Evolutionary conservation across 2,329 filamentous ascomycete genomes (phyloP).

Genomic region (Aspergillus proliferans): DNA sequence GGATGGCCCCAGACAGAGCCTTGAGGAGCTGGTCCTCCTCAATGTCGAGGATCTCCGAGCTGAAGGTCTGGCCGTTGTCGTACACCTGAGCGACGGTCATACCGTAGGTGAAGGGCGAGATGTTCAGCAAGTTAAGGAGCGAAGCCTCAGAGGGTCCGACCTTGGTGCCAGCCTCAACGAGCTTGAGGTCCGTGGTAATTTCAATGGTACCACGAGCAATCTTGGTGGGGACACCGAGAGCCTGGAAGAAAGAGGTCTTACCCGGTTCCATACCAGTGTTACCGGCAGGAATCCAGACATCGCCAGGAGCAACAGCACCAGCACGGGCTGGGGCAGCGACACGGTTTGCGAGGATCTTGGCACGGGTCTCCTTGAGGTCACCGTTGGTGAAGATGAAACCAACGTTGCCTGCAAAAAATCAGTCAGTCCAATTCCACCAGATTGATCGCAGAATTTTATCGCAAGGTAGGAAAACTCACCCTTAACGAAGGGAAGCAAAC

Average conservation of each 20-base stretch:
- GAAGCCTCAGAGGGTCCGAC: conserved; percentile 98
- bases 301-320: conserved; percentile 85
- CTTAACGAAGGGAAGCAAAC: conserved; percentile 89
- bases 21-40: conserved; percentile 89
- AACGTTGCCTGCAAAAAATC: conserved; percentile 63
- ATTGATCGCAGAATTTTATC: background rate
- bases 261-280: conserved; percentile 99
- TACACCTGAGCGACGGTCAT: conserved; percentile 96
- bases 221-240: conserved; percentile 99
- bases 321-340: conserved; percentile 96
- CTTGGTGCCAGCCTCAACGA: conserved; percentile 86
- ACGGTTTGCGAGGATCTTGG: conserved; percentile 94
- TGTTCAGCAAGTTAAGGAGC: conserved; percentile 99
- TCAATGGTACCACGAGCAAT: conserved; percentile 99
- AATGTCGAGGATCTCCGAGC: conserved; percentile 79
- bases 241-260: conserved; percentile 99
- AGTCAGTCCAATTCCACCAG: background rate
- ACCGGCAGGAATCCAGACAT: conserved; percentile 93
- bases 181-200: conserved; percentile 97
- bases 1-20: conserved; percentile 72
- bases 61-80: conserved; percentile 93
- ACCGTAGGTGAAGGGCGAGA: conserved; percentile 99
- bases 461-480: conserved; percentile 39
- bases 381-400: conserved; percentile 99
- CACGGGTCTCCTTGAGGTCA: conserved; percentile 86